Conservation (phyloP, 2,329 filamentous ascomycete genomes). For the Penicillium sp. region DNA sequence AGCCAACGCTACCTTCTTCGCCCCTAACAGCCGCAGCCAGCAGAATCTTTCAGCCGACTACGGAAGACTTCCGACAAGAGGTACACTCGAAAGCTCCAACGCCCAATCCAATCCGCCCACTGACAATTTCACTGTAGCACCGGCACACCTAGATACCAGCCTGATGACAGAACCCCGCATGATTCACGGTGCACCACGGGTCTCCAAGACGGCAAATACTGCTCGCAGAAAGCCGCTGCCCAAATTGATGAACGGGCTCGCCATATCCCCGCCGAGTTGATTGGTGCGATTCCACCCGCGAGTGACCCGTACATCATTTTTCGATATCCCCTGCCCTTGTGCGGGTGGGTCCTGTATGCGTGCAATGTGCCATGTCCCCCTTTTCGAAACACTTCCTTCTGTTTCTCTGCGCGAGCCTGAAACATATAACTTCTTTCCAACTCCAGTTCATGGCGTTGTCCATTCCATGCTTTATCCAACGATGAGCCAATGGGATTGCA, state of each 20-base stretch:
- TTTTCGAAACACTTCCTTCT: neutral
- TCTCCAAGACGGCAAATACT: slow-evolving; percentile 47
- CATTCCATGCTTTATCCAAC: neutral
- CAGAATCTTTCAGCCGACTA: slow-evolving; percentile 50
- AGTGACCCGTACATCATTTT: slow-evolving; percentile 10
- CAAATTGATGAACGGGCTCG: slow-evolving; percentile 42
- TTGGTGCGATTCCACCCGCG: slow-evolving; percentile 16
- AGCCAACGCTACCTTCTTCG: slow-evolving; percentile 57
- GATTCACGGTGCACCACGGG: slow-evolving; percentile 78
- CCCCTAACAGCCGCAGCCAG: slow-evolving; percentile 49
- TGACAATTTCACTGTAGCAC: slow-evolving; percentile 56
- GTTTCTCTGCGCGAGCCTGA: neutral
- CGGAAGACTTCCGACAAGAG: slow-evolving; percentile 49
- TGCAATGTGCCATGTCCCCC: neutral
- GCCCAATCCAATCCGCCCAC: slow-evolving; percentile 20
- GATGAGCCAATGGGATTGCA: neutral
- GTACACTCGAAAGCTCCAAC: slow-evolving; percentile 32
- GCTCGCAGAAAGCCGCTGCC: slow-evolving; percentile 43
- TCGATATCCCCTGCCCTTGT: neutral
- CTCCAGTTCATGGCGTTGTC: neutral
- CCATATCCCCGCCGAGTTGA: slow-evolving; percentile 35
- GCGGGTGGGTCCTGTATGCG: neutral
- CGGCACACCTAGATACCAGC: slow-evolving; percentile 76
- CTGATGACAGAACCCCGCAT: slow-evolving; percentile 90
- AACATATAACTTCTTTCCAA: neutral